Conservation (phyloP, 2,329 filamentous ascomycete species). For the Zopfia rhizophila region DNA sequence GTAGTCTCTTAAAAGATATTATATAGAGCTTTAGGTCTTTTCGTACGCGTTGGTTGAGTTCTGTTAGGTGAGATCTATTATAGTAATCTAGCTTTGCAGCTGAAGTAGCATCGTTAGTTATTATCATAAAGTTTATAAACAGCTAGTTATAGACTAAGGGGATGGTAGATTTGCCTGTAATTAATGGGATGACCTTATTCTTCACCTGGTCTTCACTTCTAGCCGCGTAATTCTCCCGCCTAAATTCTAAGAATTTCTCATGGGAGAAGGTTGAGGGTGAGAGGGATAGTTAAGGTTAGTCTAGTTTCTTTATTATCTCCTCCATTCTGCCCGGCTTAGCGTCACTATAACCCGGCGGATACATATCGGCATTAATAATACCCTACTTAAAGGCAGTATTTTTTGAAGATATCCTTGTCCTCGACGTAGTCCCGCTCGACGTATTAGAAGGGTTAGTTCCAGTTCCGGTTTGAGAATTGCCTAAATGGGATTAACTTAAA, state of each 20-base stretch:
- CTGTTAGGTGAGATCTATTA: conserved; percentile 38
- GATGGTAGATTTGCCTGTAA: conserved; percentile 22
- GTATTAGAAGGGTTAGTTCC: conserved; percentile 15
- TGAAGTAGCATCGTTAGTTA: conserved; percentile 46
- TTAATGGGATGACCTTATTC: conserved; percentile 21
- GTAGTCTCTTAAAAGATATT: conserved; percentile 43
- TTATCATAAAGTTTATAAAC: conserved; percentile 50
- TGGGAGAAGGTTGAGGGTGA: conserved; percentile 15
- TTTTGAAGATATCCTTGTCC: conserved; percentile 16
- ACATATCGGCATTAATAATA: conserved; percentile 14
- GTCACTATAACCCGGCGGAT: conserved; percentile 13
- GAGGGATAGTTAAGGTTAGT: conserved; percentile 19
- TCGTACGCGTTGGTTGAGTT: conserved; percentile 19
- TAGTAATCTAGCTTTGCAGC: conserved; percentile 46
- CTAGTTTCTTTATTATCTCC: conserved; percentile 20
- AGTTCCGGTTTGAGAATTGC: too few relatives aligned
- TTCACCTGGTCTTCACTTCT: conserved; percentile 25
- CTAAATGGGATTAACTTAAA: too few relatives aligned
- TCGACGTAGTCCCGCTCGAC: conserved; percentile 12
- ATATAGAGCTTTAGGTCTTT: conserved; percentile 36
- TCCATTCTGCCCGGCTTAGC: conserved; percentile 25
- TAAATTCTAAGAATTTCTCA: conserved; percentile 25
- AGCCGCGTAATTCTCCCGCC: conserved; percentile 20
- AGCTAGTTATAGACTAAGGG: conserved; percentile 12
- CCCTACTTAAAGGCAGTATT: conserved; percentile 21